Evolutionary conservation across 139 green algal species (phyloP).

Genomic region (Chlamydomonas sp.): DNA sequence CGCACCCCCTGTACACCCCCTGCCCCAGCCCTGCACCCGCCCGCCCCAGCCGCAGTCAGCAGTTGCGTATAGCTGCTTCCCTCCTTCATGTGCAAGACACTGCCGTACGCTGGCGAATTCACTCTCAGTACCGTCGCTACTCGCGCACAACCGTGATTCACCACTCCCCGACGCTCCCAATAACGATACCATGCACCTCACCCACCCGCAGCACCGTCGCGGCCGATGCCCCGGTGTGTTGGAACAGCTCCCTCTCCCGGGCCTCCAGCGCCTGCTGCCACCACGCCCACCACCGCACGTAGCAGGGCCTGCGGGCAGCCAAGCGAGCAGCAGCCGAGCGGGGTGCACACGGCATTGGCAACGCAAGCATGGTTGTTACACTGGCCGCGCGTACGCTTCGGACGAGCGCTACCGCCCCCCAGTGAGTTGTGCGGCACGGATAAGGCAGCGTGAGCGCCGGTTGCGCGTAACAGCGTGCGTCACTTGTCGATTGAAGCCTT

Average conservation of each 20-base stretch:
- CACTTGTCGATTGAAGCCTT: background rate
- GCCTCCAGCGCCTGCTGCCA: constrained; percentile 6
- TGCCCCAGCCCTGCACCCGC: too few species aligned
- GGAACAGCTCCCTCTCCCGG: constrained; percentile 17
- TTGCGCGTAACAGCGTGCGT: background rate
- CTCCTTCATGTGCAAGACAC: background rate
- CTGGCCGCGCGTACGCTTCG: too few species aligned
- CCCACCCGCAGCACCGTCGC: constrained; percentile 7
- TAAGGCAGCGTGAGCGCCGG: background rate
- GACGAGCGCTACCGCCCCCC: background rate
- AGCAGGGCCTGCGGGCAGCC: constrained; percentile 20
- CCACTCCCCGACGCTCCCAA: too few species aligned
- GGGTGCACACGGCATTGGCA: background rate
- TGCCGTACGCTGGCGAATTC: background rate
- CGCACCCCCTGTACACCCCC: too few species aligned
- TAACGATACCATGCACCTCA: too few species aligned
- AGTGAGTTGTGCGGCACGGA: background rate
- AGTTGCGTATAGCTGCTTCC: background rate
- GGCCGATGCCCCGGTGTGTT: constrained; percentile 24
- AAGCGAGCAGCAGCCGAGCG: background rate
- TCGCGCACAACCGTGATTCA: too few species aligned
- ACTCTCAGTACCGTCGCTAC: too few species aligned
- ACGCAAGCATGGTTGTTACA: background rate
- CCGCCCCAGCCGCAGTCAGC: background rate
- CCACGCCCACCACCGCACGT: constrained; percentile 5